Base-by-base conservation (phyloP, 129 eudicot species). In the Artemisia annua region DNA sequence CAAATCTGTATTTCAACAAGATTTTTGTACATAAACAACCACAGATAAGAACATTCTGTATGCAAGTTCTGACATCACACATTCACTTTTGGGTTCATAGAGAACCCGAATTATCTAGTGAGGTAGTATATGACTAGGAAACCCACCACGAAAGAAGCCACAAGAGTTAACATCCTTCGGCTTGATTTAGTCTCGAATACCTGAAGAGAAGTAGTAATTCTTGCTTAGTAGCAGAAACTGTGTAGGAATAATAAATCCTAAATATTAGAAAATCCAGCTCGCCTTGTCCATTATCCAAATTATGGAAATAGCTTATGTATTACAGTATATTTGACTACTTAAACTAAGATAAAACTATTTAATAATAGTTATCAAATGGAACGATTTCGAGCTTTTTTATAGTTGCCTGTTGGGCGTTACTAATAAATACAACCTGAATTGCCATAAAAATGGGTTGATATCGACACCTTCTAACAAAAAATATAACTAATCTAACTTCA, bases 121-220 rank as follows among this genome's bases (percentile, higher is more conserved):
- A 93, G 97, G 83, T 93, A 93, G 66, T 89, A 93, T 73, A 89
- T 72, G 57, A 89, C 79, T 48, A 89, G 88, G 64, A 89, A 87
- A 69, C 87, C 46, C 79, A 86, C 92, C 70, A 93, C 90, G 67
- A 89, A 93, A 11, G 95, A 85, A 17, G 90, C 96, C 86, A 89
- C 96, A 3, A 89, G 88, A 4, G 88, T 75, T 32, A 89, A 73
- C 92, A 86, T 89, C 79, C 87, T 85, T 78, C 90, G 63, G 88
- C 95, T 93, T 80, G 98, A 93, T 85, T 89, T 93, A 57, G 97
- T 88, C 91, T 94, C 98, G 7, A 94, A 94, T 62, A 90, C 97
- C 97, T 93, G 66, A 15, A 54, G 19, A 28, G 18, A 11, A 4
- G 9, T 15, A 14, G 24, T 28, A 56, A 58, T 26, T 39, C 13